Evolutionary conservation across 1,284 basidiomycete species (phyloP), one percentile per base, ranked within the genome.

Genomic region (Paramarasmius palmivorus): DNA sequence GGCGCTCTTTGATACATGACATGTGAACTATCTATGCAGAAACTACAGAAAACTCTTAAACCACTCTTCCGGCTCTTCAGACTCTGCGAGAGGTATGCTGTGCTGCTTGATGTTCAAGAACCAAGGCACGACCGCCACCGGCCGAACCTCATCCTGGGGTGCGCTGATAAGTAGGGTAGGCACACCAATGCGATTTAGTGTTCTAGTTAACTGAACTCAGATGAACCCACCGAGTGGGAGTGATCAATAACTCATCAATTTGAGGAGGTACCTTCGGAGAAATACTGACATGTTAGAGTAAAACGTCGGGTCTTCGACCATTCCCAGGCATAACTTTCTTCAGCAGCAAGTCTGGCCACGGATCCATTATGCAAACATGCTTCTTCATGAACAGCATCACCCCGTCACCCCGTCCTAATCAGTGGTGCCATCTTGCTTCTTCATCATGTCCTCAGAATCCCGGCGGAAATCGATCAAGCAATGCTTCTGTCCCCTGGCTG

Each of bases 311-410:
- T 79, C 76, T 49, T 65, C 66, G 19, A 36, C 47, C 4, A 56
- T 56, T 1, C 26, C 45, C 2, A 63, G 20, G 34, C 52, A n/a
- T n/a, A n/a, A n/a, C n/a, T n/a, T n/a, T 68, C 56, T 61, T 59
- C 63, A 12, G 53, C 60, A 49, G 72, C 57, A 26, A 61, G 37
- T 65, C 53, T 0, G 81, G 80, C 60, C 63, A 65, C 3, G 77
- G 77, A 35, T 75, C 56, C 8, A 77, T 17, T 32, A 69, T 68
- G 60, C 77, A 81, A 5, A 78, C 23, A 53, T 77, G 73, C 35
- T 66, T 61, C 15, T 64, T 62, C 57, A 75, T 75, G 60, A 74
- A 81, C 39, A 64, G 64, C 2, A 57, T 38, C 52, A 73, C 68
- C 4, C 72, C 77, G 2, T 68, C 65, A 39, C 73, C 56, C 79